Conservation (phyloP, 2,329 filamentous ascomycete species). For the Didymella sp. region DNA sequence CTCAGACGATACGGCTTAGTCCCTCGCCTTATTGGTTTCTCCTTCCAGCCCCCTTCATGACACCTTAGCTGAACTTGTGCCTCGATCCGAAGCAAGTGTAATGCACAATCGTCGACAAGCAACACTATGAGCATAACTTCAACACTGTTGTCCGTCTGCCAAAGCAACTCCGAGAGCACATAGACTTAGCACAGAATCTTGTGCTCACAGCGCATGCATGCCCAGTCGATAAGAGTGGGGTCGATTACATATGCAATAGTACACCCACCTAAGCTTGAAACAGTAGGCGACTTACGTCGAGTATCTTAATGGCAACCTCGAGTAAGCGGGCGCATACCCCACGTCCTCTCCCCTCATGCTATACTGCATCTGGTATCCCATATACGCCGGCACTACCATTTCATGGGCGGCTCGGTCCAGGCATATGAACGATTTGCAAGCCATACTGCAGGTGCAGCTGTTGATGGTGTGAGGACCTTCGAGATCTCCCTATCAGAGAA, state of each 20-base stretch:
- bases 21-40: background rate
- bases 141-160: background rate
- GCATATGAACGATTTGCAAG: constrained; percentile 14
- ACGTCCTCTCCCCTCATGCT: constrained; percentile 1
- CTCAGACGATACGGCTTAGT: background rate
- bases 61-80: no score
- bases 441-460: constrained; percentile 5
- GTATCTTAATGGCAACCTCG: constrained; percentile 13
- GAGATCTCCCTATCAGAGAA: constrained; percentile 2
- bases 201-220: background rate
- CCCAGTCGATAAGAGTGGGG: constrained; percentile 19
- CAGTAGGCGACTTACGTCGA: constrained; percentile 2
- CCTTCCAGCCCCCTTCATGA: background rate
- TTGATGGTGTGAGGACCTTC: constrained; percentile 10
- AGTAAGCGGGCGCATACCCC: constrained; percentile 14
- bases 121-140: background rate
- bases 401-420: constrained; percentile 11
- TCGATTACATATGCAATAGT: constrained; percentile 18
- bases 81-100: background rate
- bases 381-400: background rate
- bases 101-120: background rate
- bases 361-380: constrained; percentile 3
- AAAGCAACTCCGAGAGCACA: background rate
- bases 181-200: background rate
- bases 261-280: constrained; percentile 5